phyloP scores from a whole-genome alignment of 306 rosid genomes.

The Herpetospermum pedunculosum region DNA sequence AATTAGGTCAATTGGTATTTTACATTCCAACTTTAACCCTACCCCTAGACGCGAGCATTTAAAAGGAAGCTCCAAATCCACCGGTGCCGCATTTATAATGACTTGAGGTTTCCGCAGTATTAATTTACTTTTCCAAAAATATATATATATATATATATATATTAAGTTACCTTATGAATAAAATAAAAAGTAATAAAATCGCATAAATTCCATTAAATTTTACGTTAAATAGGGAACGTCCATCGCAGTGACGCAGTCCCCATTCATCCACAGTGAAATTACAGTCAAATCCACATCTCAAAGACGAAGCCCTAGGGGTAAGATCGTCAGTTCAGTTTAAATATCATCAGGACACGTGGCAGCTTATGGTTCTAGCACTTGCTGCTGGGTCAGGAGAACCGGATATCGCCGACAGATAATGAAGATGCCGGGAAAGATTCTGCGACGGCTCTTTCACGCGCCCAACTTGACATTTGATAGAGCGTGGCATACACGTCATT shows the following conservation, averaged over 20 bases:
- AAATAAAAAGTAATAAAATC: too few relatives aligned
- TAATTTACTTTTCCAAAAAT: too few relatives aligned
- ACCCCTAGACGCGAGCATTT: too few relatives aligned
- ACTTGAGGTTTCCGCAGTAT: too few relatives aligned
- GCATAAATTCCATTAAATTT: too few relatives aligned
- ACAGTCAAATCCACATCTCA: not conserved
- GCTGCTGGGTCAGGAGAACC: not conserved
- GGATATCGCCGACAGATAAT: not conserved
- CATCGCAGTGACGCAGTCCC: not conserved
- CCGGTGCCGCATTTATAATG: too few relatives aligned
- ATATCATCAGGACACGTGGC: not conserved
- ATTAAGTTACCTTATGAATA: too few relatives aligned
- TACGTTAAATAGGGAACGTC: too few relatives aligned
- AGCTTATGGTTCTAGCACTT: not conserved
- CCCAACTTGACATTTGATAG: not conserved
- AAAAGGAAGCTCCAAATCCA: too few relatives aligned
- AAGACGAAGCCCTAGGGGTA: not conserved
- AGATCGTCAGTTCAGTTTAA: not conserved
- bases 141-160: too few relatives aligned
- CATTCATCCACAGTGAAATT: not conserved
- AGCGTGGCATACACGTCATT: not conserved
- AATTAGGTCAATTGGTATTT: not conserved
- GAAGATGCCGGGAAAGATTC: conserved; percentile 3
- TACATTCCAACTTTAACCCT: not conserved
- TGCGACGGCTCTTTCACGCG: not conserved